These are phyloP conservation scores for Venturia asperata DNA, from an alignment of 2,329 filamentous ascomycete genomes.

Conservation along the genomic window DNA sequence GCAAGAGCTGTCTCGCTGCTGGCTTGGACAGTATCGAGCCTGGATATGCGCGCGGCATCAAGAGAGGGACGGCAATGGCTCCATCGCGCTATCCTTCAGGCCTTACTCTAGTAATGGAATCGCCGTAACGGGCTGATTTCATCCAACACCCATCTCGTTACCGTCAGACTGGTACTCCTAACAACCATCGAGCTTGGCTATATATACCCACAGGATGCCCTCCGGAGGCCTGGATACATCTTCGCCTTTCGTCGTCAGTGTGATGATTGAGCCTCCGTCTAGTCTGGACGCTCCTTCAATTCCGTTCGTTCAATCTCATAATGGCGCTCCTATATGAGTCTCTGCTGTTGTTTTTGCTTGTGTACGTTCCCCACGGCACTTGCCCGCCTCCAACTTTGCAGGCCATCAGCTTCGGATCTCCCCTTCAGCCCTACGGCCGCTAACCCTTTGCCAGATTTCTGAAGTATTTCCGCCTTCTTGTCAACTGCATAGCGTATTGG, in stretches of 20 bases:
- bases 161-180: slow-evolving; percentile 13
- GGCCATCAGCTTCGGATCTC: background rate
- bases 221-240: background rate
- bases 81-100: slow-evolving; percentile 16
- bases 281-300: slow-evolving; percentile 16
- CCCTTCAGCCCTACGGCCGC: background rate
- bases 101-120: slow-evolving; percentile 16
- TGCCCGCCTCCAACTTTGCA: background rate
- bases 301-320: slow-evolving; percentile 19
- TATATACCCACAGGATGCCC: slow-evolving; percentile 17
- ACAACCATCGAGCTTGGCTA: slow-evolving; percentile 14
- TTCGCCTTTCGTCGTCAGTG: slow-evolving; percentile 13
- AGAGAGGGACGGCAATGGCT: slow-evolving; percentile 10
- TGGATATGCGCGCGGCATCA: slow-evolving; percentile 15
- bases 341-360: slow-evolving; percentile 11
- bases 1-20: slow-evolving; percentile 14
- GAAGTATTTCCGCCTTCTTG: slow-evolving; percentile 75
- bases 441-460: slow-evolving; percentile 10
- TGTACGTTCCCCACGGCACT: slow-evolving; percentile 5
- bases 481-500: slow-evolving; percentile 72
- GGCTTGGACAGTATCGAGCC: slow-evolving; percentile 7
- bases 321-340: slow-evolving; percentile 14
- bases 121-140: slow-evolving; percentile 19
- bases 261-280: slow-evolving; percentile 18
- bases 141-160: slow-evolving; percentile 17